phyloP scores from a whole-genome alignment of 2,329 filamentous ascomycete species.

The Tolypocladium nubicola region DNA sequence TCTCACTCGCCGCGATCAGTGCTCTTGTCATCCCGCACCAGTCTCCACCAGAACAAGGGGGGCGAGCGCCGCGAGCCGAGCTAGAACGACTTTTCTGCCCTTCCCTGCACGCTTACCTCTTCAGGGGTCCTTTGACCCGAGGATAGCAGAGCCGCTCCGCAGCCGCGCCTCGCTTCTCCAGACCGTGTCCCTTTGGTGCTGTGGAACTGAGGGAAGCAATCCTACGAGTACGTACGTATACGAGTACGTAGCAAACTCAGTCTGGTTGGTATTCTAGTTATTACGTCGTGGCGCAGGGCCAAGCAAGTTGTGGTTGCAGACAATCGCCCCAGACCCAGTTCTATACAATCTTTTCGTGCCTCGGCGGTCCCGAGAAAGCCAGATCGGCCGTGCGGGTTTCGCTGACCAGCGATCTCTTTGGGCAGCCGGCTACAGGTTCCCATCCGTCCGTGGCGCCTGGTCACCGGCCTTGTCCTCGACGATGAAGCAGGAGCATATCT shows the following conservation, averaged over 20 bases:
- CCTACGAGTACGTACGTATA: neutral
- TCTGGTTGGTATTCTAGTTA: neutral
- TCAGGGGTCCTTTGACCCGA: neutral
- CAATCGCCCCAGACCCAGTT: neutral
- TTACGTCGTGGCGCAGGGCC: neutral
- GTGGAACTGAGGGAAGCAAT: neutral
- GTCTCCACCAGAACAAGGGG: neutral
- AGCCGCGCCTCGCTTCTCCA: neutral
- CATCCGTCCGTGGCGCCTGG: neutral
- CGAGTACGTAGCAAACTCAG: neutral
- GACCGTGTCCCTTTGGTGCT: no score
- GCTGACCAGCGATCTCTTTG: neutral
- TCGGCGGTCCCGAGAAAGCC: neutral
- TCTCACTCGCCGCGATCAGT: neutral
- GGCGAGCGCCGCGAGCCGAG: neutral
- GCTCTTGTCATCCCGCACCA: neutral
- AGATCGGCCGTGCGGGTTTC: neutral
- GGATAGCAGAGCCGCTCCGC: neutral
- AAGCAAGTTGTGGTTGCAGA: neutral
- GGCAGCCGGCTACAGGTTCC: neutral
- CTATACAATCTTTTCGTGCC: neutral
- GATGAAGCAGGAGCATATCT: neutral
- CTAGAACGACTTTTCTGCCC: conserved; percentile 3
- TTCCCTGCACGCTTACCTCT: neutral
- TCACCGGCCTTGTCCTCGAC: neutral